Base-by-base conservation (phyloP, 768 basidiomycete genomes). In the Lactifluus subvellereus region DNA sequence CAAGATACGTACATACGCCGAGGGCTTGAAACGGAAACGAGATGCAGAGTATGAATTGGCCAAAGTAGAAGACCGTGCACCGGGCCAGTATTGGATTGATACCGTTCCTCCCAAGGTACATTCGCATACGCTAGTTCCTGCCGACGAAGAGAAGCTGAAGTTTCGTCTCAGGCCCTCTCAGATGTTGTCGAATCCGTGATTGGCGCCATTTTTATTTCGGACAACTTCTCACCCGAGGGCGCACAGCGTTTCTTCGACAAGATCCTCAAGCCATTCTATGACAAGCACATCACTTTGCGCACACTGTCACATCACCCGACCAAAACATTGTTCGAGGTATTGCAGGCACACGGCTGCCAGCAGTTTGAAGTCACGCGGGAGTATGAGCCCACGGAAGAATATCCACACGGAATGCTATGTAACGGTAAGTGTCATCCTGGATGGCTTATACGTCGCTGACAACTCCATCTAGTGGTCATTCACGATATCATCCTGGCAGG, bases 121-220 rank as follows among this genome's bases (percentile, higher is more conserved):
- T 64, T 18, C 10, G 11, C 11, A 10, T 50, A 42, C 20, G 54
- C 22, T 14, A 38, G 50, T 60, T 53, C 22, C 30, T 22, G 14
- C 18, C 22, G 13, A 42, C 42, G 27, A 16, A 30, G 32, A 60
- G 27, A 37, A 61, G 27, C 8, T 51, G 27, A 57, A 43, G 27
- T 42, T 40, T 43, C 11, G 32, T 56, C 55, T 27, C 71, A 93
- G 91, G 81, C 79, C 9, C 77, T 94, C 20, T 88, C 89, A 8
- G 90, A 93, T 72, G 78, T 92, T 32, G 79, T 94, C 22, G 91
- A 94, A 73, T 86, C 91, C 2, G 77, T 89, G 45, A 77, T 91
- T 40, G 92, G 90, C 9, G 91, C 89, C 10, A 75, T 91, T 54
- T 90, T 86, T 73, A 81, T 94, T 65, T 88, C 85, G 22, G 90